phyloP scores from a whole-genome alignment of 768 basidiomycete species.

The Pisolithus microcarpus region DNA sequence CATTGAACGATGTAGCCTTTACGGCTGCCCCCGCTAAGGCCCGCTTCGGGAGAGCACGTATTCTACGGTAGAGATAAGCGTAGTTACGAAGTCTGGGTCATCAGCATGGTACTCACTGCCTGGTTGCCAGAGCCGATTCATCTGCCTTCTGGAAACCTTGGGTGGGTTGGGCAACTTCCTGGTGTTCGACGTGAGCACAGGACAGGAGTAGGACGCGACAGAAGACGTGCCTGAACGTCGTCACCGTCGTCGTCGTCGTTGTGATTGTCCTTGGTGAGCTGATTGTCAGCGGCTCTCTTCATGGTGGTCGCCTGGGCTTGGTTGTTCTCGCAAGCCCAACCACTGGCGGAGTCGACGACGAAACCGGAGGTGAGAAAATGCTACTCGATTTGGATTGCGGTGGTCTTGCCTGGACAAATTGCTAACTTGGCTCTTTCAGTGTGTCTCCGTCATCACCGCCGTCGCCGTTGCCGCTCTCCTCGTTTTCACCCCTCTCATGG shows the following conservation, averaged over 20 bases:
- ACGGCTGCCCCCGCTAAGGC: slow-evolving; percentile 17
- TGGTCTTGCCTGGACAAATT: no score
- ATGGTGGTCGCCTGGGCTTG: slow-evolving; percentile 27
- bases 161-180: slow-evolving; percentile 37
- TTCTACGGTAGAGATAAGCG: slow-evolving; percentile 35
- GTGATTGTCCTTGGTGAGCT: slow-evolving; percentile 52
- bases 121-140: slow-evolving; percentile 43
- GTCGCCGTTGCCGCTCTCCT: background rate
- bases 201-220: background rate
- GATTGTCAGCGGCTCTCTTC: slow-evolving; percentile 73
- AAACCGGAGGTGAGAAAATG: slow-evolving; percentile 9
- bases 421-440: no score
- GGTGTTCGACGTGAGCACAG: slow-evolving; percentile 1
- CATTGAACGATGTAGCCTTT: slow-evolving; percentile 17
- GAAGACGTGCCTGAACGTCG: slow-evolving; percentile 24
- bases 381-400: slow-evolving; percentile 12
- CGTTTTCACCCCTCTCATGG: background rate
- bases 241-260: slow-evolving; percentile 37
- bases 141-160: slow-evolving; percentile 55
- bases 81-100: background rate
- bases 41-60: slow-evolving; percentile 58
- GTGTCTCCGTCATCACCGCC: background rate
- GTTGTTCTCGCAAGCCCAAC: no score
- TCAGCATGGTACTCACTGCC: slow-evolving; percentile 43
- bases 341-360: background rate